Evolutionary conservation across 2,329 filamentous ascomycete species (phyloP), one percentile per base, ranked within the genome.

Genomic region (Colletotrichum navitas): DNA sequence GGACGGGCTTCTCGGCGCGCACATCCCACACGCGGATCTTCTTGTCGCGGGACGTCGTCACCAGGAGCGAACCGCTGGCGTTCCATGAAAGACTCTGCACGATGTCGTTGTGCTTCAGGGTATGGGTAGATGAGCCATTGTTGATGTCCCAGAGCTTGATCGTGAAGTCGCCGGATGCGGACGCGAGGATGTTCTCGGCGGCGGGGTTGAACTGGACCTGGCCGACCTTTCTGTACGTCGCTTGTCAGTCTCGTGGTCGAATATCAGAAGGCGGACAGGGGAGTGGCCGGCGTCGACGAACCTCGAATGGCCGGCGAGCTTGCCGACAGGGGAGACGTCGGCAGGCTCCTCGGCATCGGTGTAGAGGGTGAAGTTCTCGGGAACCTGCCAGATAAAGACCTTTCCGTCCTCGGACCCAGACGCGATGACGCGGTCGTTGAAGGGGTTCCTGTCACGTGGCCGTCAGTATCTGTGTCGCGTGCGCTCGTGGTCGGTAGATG

Each of bases 121-220:
- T 90, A 63, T 95, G 86, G 76, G 91, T 90, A 2, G 93, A 80
- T 76, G 93, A 90, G 69, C 93, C 94, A 41, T 93, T 91, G 80
- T 91, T 88, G 74, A 98, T 88, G 83, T 99, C 96, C 96, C 96
- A 99, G 64, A 99, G 85, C 86, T 98, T 98, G 83, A 98, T 89
- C 21, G 92, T 94, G 83, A 94, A 95, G 83, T 99, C 96, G 79
- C 95, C 96, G 18, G 96, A 98, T 47, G 95, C 93, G 39, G 95
- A 97, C 65, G 96, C 95, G 62, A 99, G 92, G 76, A 99, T 92
- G 82, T 97, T 97, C 80, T 97, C 94, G 78, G 96, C 96, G 52
- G 95, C 91, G 63, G 96, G 95, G 85, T 99, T 98, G 88, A 98
- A 99, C 66, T 98, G 90, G 76, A 99, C 95, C 82, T 99, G 96